Percentiles rank a stretch among this genome's conserved stretches.
Evolutionary conservation across 495 filamentous ascomycete genomes (phyloP).

Genomic region (Xylaria castorea): DNA sequence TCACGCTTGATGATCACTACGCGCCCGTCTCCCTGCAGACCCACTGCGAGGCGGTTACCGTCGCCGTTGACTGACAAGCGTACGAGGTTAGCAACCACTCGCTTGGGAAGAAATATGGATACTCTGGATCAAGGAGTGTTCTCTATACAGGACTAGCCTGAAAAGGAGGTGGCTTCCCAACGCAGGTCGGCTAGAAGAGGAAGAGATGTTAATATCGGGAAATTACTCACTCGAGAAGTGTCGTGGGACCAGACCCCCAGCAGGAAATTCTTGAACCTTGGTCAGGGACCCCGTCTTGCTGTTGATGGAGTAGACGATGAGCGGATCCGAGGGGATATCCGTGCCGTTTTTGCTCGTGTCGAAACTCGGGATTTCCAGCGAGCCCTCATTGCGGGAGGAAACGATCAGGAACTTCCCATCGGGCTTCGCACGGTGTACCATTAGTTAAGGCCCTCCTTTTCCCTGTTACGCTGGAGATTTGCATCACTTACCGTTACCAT

Average conservation of each 20-base stretch:
- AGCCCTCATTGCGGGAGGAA: conserved; percentile 65
- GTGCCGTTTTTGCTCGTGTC: conserved; percentile 52
- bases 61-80: conserved; percentile 57
- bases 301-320: conserved; percentile 56
- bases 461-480: conserved; percentile 27
- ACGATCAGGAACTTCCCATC: conserved; percentile 66
- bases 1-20: conserved; percentile 68
- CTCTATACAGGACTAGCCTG: not conserved
- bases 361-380: conserved; percentile 55
- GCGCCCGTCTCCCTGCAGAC: conserved; percentile 64
- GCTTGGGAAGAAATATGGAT: conserved; percentile 4
- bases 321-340: conserved; percentile 51
- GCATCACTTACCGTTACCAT: conserved; percentile 59
- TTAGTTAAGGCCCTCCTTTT: not conserved
- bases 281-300: conserved; percentile 54
- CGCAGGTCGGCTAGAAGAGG: not conserved
- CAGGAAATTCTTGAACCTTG: conserved; percentile 58
- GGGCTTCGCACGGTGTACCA: conserved; percentile 45
- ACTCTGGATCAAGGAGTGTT: not conserved
- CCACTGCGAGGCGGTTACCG: conserved; percentile 66
- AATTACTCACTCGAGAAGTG: conserved; percentile 58
- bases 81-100: conserved; percentile 13
- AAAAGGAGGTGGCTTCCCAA: not conserved
- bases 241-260: conserved; percentile 66
- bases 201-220: not conserved